A percentile compares a stretch with the other conserved stretches of the same genome.
Evolutionary conservation across 2,329 filamentous ascomycete genomes (phyloP).

Genomic region (Aspergillus udagawae): DNA sequence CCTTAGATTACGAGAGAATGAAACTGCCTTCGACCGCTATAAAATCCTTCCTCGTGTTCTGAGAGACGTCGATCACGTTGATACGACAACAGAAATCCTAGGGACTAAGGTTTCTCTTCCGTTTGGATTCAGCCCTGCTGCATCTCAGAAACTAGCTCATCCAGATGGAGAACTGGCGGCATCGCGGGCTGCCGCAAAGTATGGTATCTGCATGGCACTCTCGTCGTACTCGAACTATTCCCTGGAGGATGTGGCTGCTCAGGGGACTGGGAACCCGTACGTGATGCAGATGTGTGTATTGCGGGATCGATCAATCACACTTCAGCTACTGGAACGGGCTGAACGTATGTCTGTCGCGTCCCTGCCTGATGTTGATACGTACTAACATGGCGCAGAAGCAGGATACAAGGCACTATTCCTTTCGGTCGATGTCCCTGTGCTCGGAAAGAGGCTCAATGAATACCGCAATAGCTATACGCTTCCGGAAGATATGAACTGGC

Average conservation of each 20-base stretch:
- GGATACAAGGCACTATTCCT: slow-evolving; percentile 55
- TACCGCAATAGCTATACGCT: slow-evolving; percentile 50
- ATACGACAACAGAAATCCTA: slow-evolving; percentile 44
- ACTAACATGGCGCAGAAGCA: slow-evolving; percentile 27
- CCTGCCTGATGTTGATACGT: background rate
- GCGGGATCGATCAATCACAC: slow-evolving; percentile 43
- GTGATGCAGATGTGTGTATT: slow-evolving; percentile 55
- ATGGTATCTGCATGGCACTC: slow-evolving; percentile 46
- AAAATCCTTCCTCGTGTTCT: slow-evolving; percentile 48
- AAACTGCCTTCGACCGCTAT: slow-evolving; percentile 50
- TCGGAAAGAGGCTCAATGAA: slow-evolving; percentile 53
- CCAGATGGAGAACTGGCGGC: slow-evolving; percentile 51
- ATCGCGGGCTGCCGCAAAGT: slow-evolving; percentile 43
- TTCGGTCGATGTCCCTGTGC: slow-evolving; percentile 52
- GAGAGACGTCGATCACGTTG: slow-evolving; percentile 41
- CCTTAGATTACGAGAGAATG: slow-evolving; percentile 44
- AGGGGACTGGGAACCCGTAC: slow-evolving; percentile 43
- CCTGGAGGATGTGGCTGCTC: slow-evolving; percentile 45
- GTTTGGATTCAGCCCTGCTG: slow-evolving; percentile 52
- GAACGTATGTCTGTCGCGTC: slow-evolving; percentile 33
- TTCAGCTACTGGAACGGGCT: slow-evolving; percentile 40
- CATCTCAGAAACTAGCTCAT: slow-evolving; percentile 52
- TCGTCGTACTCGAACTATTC: slow-evolving; percentile 46
- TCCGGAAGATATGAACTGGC: slow-evolving; percentile 42
- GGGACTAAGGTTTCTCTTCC: slow-evolving; percentile 47